These are phyloP conservation scores for Tolypocladium paradoxum DNA, from an alignment of 2,329 filamentous ascomycete species.

Conservation along the genomic window DNA sequence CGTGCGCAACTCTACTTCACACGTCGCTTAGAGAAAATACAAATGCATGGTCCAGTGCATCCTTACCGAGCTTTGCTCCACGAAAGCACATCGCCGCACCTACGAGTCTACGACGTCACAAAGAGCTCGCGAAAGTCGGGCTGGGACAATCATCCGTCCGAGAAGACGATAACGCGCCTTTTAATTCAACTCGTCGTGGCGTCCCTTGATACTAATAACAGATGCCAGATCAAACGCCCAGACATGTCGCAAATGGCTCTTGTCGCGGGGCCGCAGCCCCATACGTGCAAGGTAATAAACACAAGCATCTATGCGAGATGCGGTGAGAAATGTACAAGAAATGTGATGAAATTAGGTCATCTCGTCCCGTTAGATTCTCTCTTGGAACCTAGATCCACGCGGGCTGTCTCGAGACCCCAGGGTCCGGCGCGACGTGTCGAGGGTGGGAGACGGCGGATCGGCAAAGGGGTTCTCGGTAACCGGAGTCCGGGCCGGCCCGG, in stretches of 20 bases:
- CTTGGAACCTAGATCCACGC: conserved; percentile 28
- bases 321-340: background rate
- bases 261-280: background rate
- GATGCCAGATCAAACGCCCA: background rate
- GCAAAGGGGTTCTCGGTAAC: conserved; percentile 43
- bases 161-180: background rate
- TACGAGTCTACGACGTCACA: background rate
- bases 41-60: background rate
- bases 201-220: background rate
- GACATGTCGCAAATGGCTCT: background rate
- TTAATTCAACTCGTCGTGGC: background rate
- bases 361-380: conserved; percentile 22
- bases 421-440: conserved; percentile 23
- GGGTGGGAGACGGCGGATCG: conserved; percentile 15
- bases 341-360: background rate
- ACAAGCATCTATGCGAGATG: background rate
- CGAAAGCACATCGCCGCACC: background rate
- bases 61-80: background rate
- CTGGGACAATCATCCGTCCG: too few relatives aligned
- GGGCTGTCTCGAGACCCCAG: conserved; percentile 23
- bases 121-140: background rate
- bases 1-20: too few relatives aligned
- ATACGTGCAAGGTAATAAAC: background rate
- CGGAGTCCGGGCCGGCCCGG: conserved; percentile 55
- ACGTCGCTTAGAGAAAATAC: background rate